Conservation (phyloP, 768 basidiomycete genomes). For the Cystobasidium tubakii region DNA sequence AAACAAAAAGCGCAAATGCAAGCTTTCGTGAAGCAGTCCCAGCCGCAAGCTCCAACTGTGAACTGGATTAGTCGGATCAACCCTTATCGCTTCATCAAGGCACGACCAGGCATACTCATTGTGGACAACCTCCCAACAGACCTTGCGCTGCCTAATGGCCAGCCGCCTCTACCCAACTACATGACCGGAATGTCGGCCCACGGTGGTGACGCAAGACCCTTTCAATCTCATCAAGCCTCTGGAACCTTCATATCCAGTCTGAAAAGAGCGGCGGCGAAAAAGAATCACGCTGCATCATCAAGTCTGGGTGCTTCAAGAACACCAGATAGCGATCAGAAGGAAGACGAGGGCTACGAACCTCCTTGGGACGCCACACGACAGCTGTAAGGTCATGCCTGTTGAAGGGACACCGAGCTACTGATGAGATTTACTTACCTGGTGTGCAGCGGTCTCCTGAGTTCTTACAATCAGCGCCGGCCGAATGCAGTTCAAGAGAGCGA, state of each 20-base stretch:
- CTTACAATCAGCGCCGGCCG: no score
- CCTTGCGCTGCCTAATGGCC: conserved; percentile 72
- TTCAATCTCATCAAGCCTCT: not conserved
- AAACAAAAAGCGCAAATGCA: conserved; percentile 76
- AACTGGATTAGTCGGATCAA: conserved; percentile 72
- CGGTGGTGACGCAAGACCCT: not conserved
- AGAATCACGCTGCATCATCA: not conserved
- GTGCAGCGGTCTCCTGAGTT: not conserved
- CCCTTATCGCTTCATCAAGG: conserved; percentile 76
- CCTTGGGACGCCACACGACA: not conserved
- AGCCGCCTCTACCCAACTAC: conserved; percentile 58
- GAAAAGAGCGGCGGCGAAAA: not conserved
- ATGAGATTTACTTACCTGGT: not conserved
- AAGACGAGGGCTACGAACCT: not conserved
- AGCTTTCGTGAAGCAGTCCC: conserved; percentile 54
- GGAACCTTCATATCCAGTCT: not conserved
- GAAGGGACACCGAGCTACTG: no score
- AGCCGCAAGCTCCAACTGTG: conserved; percentile 50
- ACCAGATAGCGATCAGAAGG: not conserved
- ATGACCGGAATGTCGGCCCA: not conserved
- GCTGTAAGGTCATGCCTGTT: not conserved
- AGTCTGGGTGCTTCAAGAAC: not conserved
- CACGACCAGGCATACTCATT: conserved; percentile 56
- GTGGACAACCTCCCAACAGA: conserved; percentile 67
- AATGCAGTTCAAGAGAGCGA: conserved; percentile 55